These are phyloP conservation scores for Cyathus striatus DNA, from an alignment of 768 basidiomycete genomes.

Conservation along the genomic window DNA sequence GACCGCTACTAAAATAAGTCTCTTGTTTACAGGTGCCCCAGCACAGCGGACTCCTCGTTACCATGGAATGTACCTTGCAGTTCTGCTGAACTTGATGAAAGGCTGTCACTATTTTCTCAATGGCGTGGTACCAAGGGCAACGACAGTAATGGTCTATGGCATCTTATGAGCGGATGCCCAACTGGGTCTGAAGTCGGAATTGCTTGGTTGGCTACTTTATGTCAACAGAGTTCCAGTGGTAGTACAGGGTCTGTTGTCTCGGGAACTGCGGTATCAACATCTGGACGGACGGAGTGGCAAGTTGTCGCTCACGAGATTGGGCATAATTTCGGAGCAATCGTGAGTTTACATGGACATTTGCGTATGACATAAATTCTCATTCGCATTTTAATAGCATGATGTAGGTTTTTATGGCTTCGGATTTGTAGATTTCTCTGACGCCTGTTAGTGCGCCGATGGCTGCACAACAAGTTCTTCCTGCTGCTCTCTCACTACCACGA, in stretches of 20 bases:
- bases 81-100: conserved; percentile 51
- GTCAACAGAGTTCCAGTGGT: conserved; percentile 48
- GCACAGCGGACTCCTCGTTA: conserved; percentile 36
- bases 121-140: conserved; percentile 73
- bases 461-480: conserved; percentile 57
- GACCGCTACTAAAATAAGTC: too few relatives aligned
- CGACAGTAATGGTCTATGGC: conserved; percentile 84
- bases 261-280: conserved; percentile 79
- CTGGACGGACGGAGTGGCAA: conserved; percentile 76
- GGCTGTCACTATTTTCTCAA: conserved; percentile 73
- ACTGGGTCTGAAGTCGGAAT: conserved; percentile 83
- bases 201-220: conserved; percentile 83
- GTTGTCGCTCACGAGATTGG: conserved; percentile 81
- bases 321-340: conserved; percentile 87
- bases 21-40: conserved; percentile 47
- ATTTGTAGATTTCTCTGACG: conserved; percentile 5
- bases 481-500: conserved; percentile 58
- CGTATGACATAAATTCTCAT: conserved; percentile 7
- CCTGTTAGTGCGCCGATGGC: conserved; percentile 52
- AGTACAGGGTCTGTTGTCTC: conserved; percentile 50
- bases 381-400: conserved; percentile 42
- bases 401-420: conserved; percentile 24
- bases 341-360: conserved; percentile 30
- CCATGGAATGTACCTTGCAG: conserved; percentile 80
- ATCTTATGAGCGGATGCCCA: conserved; percentile 81